phyloP scores from a whole-genome alignment of 2,329 filamentous ascomycete genomes.

The Sporothrix euskadiensis region DNA sequence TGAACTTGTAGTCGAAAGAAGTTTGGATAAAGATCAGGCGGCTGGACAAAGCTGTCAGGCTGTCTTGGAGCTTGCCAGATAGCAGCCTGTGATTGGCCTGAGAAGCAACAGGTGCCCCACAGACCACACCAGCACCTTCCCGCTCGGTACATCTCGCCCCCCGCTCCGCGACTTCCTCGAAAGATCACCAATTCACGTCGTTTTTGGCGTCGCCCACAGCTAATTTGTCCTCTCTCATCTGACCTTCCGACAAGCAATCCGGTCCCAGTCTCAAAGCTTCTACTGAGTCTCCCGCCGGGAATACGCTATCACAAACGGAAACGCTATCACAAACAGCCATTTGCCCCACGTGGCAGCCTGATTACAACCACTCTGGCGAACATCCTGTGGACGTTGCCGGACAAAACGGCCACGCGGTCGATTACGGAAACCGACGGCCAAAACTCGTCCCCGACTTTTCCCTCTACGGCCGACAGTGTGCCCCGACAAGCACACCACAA shows the following conservation, averaged over 20 bases:
- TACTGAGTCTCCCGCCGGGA: too few relatives aligned
- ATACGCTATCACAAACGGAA: not conserved
- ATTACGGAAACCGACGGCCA: not conserved
- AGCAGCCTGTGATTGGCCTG: not conserved
- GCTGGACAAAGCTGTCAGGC: not conserved
- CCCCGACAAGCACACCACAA: not conserved
- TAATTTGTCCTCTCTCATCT: not conserved
- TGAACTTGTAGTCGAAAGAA: not conserved
- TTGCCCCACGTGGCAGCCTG: not conserved
- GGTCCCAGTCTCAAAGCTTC: too few relatives aligned
- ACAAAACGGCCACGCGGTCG: slow-evolving; percentile 18
- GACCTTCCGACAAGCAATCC: not conserved
- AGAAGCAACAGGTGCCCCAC: not conserved
- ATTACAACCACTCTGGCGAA: slow-evolving; percentile 27
- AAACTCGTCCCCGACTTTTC: not conserved
- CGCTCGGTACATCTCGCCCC: not conserved
- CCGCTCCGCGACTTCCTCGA: not conserved
- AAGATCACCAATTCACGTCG: not conserved
- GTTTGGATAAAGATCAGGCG: not conserved
- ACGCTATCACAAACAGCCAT: not conserved
- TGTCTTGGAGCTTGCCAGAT: not conserved
- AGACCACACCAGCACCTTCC: not conserved
- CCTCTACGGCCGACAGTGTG: not conserved
- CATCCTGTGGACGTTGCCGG: slow-evolving; percentile 29
- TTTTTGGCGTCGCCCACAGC: not conserved